Evolutionary conservation across 2,329 filamentous ascomycete species (phyloP).

Genomic region (Elsinoe fawcettii): DNA sequence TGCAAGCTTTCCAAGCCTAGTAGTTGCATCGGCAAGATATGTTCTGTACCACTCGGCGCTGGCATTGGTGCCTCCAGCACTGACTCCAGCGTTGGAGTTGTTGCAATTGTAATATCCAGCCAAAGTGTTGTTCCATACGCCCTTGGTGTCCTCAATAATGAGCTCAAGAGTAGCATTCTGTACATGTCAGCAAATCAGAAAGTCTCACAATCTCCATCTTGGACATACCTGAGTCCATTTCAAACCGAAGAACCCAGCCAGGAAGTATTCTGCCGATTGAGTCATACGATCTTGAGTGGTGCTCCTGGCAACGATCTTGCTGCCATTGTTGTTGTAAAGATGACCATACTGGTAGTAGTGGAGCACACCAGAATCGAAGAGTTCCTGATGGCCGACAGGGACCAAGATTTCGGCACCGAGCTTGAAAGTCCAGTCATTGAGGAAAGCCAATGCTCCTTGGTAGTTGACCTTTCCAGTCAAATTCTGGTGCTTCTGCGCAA

Average conservation of each 20-base stretch:
- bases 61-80: slow-evolving; percentile 47
- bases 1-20: slow-evolving; percentile 45
- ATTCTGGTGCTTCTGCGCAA: slow-evolving; percentile 53
- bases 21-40: slow-evolving; percentile 59
- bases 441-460: slow-evolving; percentile 54
- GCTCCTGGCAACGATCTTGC: slow-evolving; percentile 65
- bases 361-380: slow-evolving; percentile 62
- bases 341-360: slow-evolving; percentile 67
- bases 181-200: background rate
- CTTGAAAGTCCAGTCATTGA: slow-evolving; percentile 61
- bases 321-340: slow-evolving; percentile 59
- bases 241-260: slow-evolving; percentile 71
- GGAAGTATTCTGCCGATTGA: slow-evolving; percentile 68
- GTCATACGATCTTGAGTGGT: slow-evolving; percentile 73
- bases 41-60: slow-evolving; percentile 52
- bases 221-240: slow-evolving; percentile 49
- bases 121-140: slow-evolving; percentile 56
- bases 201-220: background rate
- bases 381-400: slow-evolving; percentile 62
- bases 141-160: slow-evolving; percentile 52
- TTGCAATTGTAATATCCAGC: slow-evolving; percentile 61
- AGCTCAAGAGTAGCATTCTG: slow-evolving; percentile 65
- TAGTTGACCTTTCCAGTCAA: slow-evolving; percentile 48
- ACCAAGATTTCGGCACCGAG: slow-evolving; percentile 66
- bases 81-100: slow-evolving; percentile 45